A percentile compares a stretch with the other conserved stretches of the same genome.
Evolutionary conservation across 2,329 filamentous ascomycete species (phyloP).

Genomic region (Alternaria postmessia): DNA sequence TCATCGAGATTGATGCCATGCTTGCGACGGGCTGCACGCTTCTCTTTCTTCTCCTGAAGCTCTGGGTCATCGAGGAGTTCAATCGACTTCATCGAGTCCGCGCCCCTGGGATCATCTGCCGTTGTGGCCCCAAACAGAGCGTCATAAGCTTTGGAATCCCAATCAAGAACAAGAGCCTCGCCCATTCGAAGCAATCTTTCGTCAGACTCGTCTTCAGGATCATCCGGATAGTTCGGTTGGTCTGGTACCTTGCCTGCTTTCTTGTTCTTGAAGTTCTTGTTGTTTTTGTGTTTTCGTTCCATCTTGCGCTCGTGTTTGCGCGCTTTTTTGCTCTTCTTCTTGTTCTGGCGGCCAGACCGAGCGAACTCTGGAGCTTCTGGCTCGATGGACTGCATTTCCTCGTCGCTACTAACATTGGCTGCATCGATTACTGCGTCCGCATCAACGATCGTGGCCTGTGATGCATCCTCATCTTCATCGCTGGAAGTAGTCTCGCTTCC

Average conservation of each 20-base stretch:
- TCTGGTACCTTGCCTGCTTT: conserved; percentile 41
- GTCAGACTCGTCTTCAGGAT: conserved; percentile 54
- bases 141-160: conserved; percentile 75
- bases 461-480: conserved; percentile 45
- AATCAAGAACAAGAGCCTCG: conserved; percentile 88
- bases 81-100: conserved; percentile 65
- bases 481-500: conserved; percentile 41
- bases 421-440: conserved; percentile 39
- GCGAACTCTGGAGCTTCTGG: conserved; percentile 23
- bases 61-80: conserved; percentile 65
- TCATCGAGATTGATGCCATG: conserved; percentile 85
- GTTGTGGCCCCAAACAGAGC: conserved; percentile 67
- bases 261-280: conserved; percentile 46
- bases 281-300: conserved; percentile 41
- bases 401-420: conserved; percentile 47
- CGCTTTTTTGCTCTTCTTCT: conserved; percentile 46
- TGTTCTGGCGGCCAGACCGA: conserved; percentile 41
- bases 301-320: conserved; percentile 41
- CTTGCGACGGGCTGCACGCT: conserved; percentile 71
- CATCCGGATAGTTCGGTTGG: conserved; percentile 39
- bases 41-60: conserved; percentile 69
- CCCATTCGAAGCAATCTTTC: conserved; percentile 78
- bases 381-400: conserved; percentile 47
- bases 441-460: conserved; percentile 33
- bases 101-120: conserved; percentile 64